Percentiles rank a stretch among this genome's conserved stretches.
phyloP scores from a whole-genome alignment of 2,329 filamentous ascomycete genomes.

The Scedosporium boydii region DNA sequence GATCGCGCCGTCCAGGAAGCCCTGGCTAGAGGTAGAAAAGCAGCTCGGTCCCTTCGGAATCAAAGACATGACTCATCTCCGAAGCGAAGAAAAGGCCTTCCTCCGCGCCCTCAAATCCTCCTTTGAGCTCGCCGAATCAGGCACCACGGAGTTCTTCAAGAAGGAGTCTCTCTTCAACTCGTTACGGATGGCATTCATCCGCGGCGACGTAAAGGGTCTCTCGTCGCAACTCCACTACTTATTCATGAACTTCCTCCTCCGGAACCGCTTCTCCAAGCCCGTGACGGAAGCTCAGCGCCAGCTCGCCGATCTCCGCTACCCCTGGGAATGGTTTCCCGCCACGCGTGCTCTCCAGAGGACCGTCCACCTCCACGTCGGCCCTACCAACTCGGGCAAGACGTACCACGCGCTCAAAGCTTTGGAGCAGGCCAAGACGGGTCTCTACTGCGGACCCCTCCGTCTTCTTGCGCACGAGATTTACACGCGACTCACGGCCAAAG shows the following conservation, averaged over 20 bases:
- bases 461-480: constrained; percentile 93
- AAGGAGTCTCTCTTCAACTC: constrained; percentile 47
- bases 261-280: constrained; percentile 43
- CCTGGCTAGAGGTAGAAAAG: constrained; percentile 9
- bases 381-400: constrained; percentile 97
- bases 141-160: constrained; percentile 18
- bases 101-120: constrained; percentile 32
- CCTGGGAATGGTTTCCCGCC: constrained; percentile 83
- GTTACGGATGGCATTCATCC: constrained; percentile 51
- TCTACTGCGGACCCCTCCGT: constrained; percentile 85
- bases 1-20: constrained; percentile 6
- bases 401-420: constrained; percentile 85
- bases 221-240: constrained; percentile 52
- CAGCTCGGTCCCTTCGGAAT: constrained; percentile 13
- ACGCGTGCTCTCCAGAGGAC: constrained; percentile 73
- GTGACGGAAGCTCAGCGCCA: constrained; percentile 50
- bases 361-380: constrained; percentile 87
- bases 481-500: constrained; percentile 70
- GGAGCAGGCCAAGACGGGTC: constrained; percentile 63
- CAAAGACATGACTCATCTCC: constrained; percentile 26
- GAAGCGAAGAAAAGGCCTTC: constrained; percentile 35
- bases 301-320: constrained; percentile 77
- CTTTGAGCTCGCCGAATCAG: constrained; percentile 32
- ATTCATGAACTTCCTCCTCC: constrained; percentile 58
- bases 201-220: constrained; percentile 40